phyloP scores from a whole-genome alignment of 441 rosid genomes.

The Populus hybrid region DNA sequence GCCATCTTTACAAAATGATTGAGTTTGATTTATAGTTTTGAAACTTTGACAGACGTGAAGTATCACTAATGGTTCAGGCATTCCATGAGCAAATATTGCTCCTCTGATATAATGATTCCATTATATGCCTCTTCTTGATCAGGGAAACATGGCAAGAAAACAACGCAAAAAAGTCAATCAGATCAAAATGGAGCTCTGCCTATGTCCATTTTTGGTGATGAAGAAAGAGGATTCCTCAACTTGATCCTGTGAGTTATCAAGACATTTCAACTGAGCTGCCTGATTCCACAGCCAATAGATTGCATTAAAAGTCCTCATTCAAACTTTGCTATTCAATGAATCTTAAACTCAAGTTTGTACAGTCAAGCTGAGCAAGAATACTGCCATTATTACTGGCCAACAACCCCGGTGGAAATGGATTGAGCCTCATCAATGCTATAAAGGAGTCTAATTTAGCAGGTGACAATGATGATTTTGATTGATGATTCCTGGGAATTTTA shows the following conservation, averaged over 20 bases:
- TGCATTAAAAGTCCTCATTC: slow-evolving; percentile 31
- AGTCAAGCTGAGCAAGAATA: slow-evolving; percentile 50
- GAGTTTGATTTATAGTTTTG: neutral
- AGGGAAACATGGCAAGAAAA: slow-evolving; percentile 42
- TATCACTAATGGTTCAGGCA: slow-evolving; percentile 4
- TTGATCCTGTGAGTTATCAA: slow-evolving; percentile 35
- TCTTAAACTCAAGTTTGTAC: slow-evolving; percentile 73
- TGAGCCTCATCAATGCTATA: slow-evolving; percentile 20
- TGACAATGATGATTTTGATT: slow-evolving; percentile 39
- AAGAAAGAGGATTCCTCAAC: slow-evolving; percentile 36
- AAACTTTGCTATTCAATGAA: slow-evolving; percentile 48
- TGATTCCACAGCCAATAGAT: slow-evolving; percentile 25
- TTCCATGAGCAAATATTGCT: slow-evolving; percentile 9
- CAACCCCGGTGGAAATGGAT: slow-evolving; percentile 29
- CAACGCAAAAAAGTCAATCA: too few relatives aligned
- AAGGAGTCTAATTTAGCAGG: slow-evolving; percentile 20
- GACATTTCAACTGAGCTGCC: slow-evolving; percentile 31
- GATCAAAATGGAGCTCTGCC: slow-evolving; percentile 59
- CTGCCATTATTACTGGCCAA: slow-evolving; percentile 30
- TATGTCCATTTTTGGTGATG: slow-evolving; percentile 59
- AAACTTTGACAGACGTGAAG: neutral
- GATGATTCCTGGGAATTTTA: slow-evolving; percentile 71
- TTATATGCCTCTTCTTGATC: slow-evolving; percentile 14
- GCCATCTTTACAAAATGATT: neutral
- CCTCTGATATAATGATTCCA: slow-evolving; percentile 11